These are phyloP conservation scores for Stipa capillata DNA, from an alignment of 176 grass and related monocot species.

Conservation along the genomic window DNA sequence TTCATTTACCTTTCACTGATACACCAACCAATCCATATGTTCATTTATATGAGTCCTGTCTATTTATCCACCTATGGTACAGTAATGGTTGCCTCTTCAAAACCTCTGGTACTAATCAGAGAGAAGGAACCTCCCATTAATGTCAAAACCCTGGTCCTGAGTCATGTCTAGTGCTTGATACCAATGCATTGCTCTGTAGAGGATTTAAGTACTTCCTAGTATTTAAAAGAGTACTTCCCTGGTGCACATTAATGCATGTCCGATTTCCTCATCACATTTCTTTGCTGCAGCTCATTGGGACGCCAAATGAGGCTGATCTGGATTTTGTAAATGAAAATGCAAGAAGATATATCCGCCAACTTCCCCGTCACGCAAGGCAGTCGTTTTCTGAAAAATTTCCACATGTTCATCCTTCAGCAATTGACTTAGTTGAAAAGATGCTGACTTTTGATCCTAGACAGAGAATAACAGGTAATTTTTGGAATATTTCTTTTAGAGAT, in stretches of 20 bases:
- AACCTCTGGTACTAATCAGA: no score
- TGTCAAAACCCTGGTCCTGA: no score
- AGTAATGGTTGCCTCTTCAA: no score
- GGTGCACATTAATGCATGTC: background rate
- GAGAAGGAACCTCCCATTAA: no score
- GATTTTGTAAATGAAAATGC: conserved; percentile 98
- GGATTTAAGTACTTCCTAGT: background rate
- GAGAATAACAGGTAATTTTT: conserved; percentile 84
- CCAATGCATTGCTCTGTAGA: no score
- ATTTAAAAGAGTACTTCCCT: background rate
- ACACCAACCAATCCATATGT: no score
- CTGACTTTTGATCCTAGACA: conserved; percentile 93
- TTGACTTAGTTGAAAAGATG: conserved; percentile 97
- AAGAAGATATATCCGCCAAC: conserved; percentile 89
- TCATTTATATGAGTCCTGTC: no score
- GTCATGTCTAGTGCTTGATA: no score
- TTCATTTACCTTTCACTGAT: no score
- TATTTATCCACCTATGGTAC: no score
- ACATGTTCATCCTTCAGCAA: conserved; percentile 77
- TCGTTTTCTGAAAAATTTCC: conserved; percentile 89
- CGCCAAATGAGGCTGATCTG: conserved; percentile 81
- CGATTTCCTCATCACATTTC: conserved; percentile 7
- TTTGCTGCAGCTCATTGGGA: conserved; percentile 71
- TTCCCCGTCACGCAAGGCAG: conserved; percentile 68
- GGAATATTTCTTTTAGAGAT: background rate